Conservation (phyloP, 2,329 filamentous ascomycete genomes). For the Gnomoniopsis smithogilvyi region DNA sequence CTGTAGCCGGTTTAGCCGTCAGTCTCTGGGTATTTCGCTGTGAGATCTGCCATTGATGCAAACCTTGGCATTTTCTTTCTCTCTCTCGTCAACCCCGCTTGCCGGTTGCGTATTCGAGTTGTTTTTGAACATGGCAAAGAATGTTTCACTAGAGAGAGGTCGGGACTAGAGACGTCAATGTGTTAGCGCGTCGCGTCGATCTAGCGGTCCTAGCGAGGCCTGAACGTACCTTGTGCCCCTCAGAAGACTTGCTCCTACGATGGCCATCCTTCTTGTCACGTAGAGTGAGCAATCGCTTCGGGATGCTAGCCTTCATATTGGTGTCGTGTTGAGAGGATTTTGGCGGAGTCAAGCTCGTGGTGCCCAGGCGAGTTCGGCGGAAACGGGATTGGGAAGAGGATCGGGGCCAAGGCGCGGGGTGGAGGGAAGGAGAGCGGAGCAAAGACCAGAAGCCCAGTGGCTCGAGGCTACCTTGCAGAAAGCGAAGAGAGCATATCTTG, state of each 20-base stretch:
- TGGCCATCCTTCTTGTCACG: constrained; percentile 57
- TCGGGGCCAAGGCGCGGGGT: background rate
- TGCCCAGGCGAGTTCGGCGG: background rate
- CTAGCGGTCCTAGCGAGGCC: background rate
- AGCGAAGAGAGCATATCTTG: constrained; percentile 17
- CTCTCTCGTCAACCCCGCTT: constrained; percentile 54
- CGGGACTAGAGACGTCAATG: constrained; percentile 37
- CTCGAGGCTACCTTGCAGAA: constrained; percentile 18
- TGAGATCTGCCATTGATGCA: constrained; percentile 4
- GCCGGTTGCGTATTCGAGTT: constrained; percentile 54
- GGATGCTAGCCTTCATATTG: constrained; percentile 51
- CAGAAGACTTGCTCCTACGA: constrained; percentile 53
- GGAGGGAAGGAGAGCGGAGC: background rate
- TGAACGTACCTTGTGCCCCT: constrained; percentile 48
- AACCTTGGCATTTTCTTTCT: constrained; percentile 40
- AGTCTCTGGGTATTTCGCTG: constrained; percentile 18
- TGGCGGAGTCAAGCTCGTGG: background rate
- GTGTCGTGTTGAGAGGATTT: constrained; percentile 11
- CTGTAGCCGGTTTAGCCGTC: constrained; percentile 26
- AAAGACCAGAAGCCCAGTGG: constrained; percentile 20
- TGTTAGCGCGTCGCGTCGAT: constrained; percentile 16
- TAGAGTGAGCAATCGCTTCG: constrained; percentile 66
- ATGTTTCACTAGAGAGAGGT: constrained; percentile 52
- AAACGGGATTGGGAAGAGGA: background rate
- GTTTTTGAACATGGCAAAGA: constrained; percentile 63